Percentiles rank a stretch among this genome's conserved stretches.
Conservation (phyloP, 2,329 filamentous ascomycete species). For the Nothopassalora personata region DNA sequence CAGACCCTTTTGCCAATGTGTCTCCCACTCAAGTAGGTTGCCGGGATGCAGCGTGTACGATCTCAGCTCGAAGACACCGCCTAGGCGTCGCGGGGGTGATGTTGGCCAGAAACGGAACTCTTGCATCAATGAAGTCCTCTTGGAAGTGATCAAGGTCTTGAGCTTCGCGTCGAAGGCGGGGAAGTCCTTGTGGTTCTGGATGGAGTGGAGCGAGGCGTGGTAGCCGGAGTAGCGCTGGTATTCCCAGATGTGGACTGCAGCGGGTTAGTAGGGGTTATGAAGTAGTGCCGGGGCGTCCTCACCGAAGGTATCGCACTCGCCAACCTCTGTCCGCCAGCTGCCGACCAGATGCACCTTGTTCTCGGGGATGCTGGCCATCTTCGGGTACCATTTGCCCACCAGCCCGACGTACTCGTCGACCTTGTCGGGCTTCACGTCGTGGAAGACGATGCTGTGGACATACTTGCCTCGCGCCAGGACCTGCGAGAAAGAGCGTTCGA, state of each 20-base stretch:
- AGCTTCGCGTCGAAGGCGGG: slow-evolving; percentile 77
- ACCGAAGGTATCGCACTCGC: slow-evolving; percentile 96
- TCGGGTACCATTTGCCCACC: slow-evolving; percentile 86
- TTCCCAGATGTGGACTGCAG: slow-evolving; percentile 96
- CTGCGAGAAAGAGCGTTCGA: slow-evolving; percentile 93
- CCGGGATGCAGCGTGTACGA: slow-evolving; percentile 96
- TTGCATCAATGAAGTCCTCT: slow-evolving; percentile 91
- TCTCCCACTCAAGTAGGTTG: slow-evolving; percentile 97
- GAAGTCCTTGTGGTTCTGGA: slow-evolving; percentile 78
- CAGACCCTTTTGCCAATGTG: slow-evolving; percentile 89
- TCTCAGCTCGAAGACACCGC: slow-evolving; percentile 89
- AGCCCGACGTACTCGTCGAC: slow-evolving; percentile 91
- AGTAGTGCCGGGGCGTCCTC: slow-evolving; percentile 30
- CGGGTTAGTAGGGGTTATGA: background rate
- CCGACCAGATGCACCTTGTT: slow-evolving; percentile 96
- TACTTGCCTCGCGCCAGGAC: slow-evolving; percentile 95
- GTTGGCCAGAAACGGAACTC: slow-evolving; percentile 99
- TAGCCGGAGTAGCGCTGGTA: slow-evolving; percentile 97
- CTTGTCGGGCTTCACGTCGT: slow-evolving; percentile 91
- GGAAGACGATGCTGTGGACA: slow-evolving; percentile 94
- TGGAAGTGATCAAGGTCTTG: slow-evolving; percentile 75
- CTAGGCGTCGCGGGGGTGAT: slow-evolving; percentile 78
- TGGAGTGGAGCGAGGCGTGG: slow-evolving; percentile 82
- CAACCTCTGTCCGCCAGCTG: slow-evolving; percentile 97
- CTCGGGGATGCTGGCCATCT: slow-evolving; percentile 74